Conservation (phyloP, 2,329 filamentous ascomycete species). For the Claviceps humidiphila region DNA sequence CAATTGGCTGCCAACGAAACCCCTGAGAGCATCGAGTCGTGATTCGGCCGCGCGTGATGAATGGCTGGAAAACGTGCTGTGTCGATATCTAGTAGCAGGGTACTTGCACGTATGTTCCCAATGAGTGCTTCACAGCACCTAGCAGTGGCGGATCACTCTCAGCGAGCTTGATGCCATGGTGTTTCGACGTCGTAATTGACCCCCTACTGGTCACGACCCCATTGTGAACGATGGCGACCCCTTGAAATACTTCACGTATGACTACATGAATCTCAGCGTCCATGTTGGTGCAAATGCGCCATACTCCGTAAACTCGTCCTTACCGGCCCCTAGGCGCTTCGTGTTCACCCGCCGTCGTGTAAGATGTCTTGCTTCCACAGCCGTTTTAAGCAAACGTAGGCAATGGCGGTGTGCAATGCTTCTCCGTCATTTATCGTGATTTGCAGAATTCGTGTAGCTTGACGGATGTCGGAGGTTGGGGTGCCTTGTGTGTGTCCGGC, state of each 20-base stretch:
- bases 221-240: neutral
- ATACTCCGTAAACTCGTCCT: neutral
- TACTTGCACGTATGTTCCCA: no score
- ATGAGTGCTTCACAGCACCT: no score
- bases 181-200: no score
- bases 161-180: no score
- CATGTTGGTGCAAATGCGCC: neutral
- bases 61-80: no score
- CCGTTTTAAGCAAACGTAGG: neutral
- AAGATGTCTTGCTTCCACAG: neutral
- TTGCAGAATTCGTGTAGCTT: slow-evolving; percentile 2
- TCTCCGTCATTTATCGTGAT: neutral
- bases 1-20: neutral
- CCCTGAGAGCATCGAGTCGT: neutral
- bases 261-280: neutral
- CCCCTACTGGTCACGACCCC: neutral
- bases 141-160: no score
- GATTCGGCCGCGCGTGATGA: neutral
- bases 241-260: slow-evolving; percentile 1
- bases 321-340: neutral
- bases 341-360: neutral
- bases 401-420: neutral
- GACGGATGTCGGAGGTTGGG: neutral
- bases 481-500: neutral
- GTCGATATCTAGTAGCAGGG: no score